Percentiles rank a stretch among this genome's conserved stretches.
phyloP scores from a whole-genome alignment of 2,329 filamentous ascomycete genomes.

The Aspergillus caelatus region DNA sequence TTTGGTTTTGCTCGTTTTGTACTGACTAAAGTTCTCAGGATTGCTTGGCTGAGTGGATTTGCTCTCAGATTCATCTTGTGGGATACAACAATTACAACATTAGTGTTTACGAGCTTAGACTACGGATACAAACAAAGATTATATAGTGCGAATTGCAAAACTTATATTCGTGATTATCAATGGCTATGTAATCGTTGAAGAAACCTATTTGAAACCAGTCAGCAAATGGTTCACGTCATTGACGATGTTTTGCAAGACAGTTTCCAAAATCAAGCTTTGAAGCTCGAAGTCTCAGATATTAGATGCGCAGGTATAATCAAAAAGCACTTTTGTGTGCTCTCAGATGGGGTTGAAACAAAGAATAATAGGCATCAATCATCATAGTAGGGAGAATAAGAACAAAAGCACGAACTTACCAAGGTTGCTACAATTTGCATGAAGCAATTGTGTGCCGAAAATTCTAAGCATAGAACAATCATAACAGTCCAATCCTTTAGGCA shows the following conservation, averaged over 20 bases:
- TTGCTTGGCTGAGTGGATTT: too few relatives aligned
- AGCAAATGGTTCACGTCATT: slow-evolving; percentile 5
- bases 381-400: slow-evolving; percentile 15
- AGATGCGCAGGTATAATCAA: slow-evolving; percentile 36
- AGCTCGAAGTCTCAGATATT: slow-evolving; percentile 25
- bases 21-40: not conserved
- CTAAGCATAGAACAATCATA: not conserved
- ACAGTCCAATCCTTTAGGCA: not conserved
- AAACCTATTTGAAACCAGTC: slow-evolving; percentile 5
- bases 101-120: not conserved
- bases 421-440: not conserved
- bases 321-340: slow-evolving; percentile 30
- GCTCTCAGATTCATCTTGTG: not conserved
- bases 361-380: slow-evolving; percentile 39
- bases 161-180: not conserved
- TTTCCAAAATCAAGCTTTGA: not conserved
- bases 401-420: slow-evolving; percentile 12
- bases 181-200: not conserved
- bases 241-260: not conserved
- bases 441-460: not conserved
- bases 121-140: not conserved
- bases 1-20: not conserved
- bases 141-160: not conserved
- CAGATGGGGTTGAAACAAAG: slow-evolving; percentile 47
- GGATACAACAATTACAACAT: not conserved